Base-by-base conservation (phyloP, 352 stramenopile species). In the Peronospora belbahrii region DNA sequence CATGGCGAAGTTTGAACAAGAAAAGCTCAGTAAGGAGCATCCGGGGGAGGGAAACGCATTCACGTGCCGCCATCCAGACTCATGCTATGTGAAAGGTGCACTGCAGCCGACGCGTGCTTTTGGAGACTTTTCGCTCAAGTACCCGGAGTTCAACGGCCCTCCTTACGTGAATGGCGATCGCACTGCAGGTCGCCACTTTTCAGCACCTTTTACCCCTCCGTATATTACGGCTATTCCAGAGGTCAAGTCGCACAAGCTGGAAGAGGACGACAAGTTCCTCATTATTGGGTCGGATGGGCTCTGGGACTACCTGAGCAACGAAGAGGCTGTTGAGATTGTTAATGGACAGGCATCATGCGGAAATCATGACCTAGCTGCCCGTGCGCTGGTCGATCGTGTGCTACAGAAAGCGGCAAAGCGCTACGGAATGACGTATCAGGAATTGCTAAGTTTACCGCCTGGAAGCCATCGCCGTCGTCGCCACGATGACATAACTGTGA, bases 241-340 rank as follows among this genome's bases (percentile, higher is more conserved):
- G 40, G 64, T 95, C 30, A 68, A 71, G 42, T 67, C 66, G 31
- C 71, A 86, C 46, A 60, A 70, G 34, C 58, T 92, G 10, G 54
- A 66, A 19, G 62, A 67, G 1, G 54, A 60, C 38, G 96, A 98
- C 62, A 84, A 98, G 71, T 99, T 99, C 65, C 62, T 99, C 39
- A 85, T 99, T 39, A 87, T 99, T 30, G 62, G 76, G 18, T 98
- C 94, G 56, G 96, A 99, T 68, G 95, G 95, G 9, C 65, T 98
- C n/a, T 98, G 95, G 95, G 95, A 98, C 69, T 95, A 97, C 35
- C 71, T 98, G 33, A 85, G 59, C 51, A 98, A 97, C 60, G 79
- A 97, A 62, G 95, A 98, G 31, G 94, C 87, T 11, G 85, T 97
- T 1, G 82, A 96, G 27, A 72, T 97, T n/a, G 92, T 97, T 11